Evolutionary conservation across 768 basidiomycete genomes (phyloP).

Genomic region (Lyophyllum shimeji): DNA sequence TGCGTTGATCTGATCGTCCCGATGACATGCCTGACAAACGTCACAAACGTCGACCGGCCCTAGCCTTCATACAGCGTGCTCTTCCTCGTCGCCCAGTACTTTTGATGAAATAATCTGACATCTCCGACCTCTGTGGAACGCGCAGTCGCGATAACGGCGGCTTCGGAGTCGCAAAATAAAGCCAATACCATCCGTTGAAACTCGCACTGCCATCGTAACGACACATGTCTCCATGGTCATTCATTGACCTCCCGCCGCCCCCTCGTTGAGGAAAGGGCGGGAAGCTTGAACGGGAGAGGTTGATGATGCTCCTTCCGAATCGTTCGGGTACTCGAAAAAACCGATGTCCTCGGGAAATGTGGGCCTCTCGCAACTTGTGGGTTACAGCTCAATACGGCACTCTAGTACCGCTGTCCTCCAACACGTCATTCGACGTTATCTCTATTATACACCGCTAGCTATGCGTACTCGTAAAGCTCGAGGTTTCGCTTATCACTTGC

Average conservation of each 20-base stretch:
- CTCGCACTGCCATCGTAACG: background rate
- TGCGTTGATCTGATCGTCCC: conserved; percentile 6
- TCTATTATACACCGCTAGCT: background rate
- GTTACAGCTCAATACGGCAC: background rate
- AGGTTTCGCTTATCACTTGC: background rate
- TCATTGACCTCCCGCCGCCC: background rate
- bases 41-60: conserved; percentile 5
- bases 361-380: background rate
- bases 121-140: conserved; percentile 10
- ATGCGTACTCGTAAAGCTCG: background rate
- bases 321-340: conserved; percentile 4
- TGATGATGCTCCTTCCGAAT: background rate
- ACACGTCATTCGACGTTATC: background rate
- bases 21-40: conserved; percentile 7
- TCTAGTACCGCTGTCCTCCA: background rate
- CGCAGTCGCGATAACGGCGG: background rate
- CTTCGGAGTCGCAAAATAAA: background rate
- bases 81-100: background rate
- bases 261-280: background rate
- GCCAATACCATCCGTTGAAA: background rate
- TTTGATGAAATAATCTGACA: background rate
- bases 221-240: conserved; percentile 1
- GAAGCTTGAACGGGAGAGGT: background rate
- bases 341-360: conserved; percentile 13
- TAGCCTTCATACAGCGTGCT: background rate